A percentile compares a stretch with the other conserved stretches of the same genome.
phyloP scores from a whole-genome alignment of 2,329 filamentous ascomycete genomes.

The Fusarium globosum region DNA sequence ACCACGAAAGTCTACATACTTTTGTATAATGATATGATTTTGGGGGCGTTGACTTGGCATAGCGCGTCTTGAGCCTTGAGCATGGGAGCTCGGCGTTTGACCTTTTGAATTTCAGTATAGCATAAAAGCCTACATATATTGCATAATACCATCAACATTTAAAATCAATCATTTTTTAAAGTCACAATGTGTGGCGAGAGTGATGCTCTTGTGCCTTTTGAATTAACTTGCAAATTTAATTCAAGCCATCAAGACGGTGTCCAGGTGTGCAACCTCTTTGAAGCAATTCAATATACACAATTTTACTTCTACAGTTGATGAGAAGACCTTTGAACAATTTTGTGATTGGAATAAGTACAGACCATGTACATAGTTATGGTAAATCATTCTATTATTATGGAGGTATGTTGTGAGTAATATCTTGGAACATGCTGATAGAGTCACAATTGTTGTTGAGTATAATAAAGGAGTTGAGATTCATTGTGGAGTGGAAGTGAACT shows the following conservation, averaged over 20 bases:
- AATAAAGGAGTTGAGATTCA: neutral
- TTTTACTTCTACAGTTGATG: neutral
- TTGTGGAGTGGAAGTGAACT: neutral
- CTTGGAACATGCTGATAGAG: neutral
- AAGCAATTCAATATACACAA: neutral
- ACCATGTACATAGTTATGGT: neutral
- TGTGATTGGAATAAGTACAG: neutral
- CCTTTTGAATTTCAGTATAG: slow-evolving; percentile 11
- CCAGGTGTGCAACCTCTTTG: neutral
- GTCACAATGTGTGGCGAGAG: neutral
- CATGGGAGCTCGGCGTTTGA: slow-evolving; percentile 31
- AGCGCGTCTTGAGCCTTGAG: slow-evolving; percentile 31
- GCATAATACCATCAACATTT: slow-evolving; percentile 22
- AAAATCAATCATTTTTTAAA: neutral
- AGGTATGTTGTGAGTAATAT: neutral
- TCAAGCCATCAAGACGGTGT: neutral
- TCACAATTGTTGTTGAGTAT: neutral
- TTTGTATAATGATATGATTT: slow-evolving; percentile 22
- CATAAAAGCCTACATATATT: slow-evolving; percentile 16
- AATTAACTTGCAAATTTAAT: neutral
- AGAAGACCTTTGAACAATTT: neutral
- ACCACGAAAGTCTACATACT: neutral
- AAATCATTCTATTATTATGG: neutral
- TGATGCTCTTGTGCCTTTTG: neutral
- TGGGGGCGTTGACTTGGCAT: slow-evolving; percentile 21